Evolutionary conservation across 139 green algal genomes (phyloP).

Genomic region (Coelastrella sp.): DNA sequence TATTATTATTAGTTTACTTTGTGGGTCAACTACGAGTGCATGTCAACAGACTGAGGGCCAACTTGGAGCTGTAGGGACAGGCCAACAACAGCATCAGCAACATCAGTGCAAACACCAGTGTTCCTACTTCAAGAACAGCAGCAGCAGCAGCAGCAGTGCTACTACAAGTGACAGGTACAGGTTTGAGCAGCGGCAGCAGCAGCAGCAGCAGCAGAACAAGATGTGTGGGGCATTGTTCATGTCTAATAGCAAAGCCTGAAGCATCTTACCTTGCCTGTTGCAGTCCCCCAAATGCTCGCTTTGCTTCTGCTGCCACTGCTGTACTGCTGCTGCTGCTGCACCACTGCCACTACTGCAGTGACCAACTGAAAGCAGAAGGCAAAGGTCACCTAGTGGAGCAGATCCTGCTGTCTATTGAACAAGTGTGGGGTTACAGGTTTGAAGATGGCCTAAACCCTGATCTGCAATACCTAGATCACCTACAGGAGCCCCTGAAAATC

Average conservation of each 20-base stretch:
- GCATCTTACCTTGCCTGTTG: too few species aligned
- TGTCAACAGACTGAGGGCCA: not conserved
- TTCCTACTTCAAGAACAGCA: not conserved
- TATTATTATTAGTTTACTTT: too few species aligned
- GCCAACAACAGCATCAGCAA: not conserved
- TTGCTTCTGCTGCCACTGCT: not conserved
- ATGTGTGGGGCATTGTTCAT: too few species aligned
- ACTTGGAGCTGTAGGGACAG: not conserved
- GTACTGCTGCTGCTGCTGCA: not conserved
- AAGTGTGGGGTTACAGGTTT: conserved; percentile 57
- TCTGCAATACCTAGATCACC: conserved; percentile 61
- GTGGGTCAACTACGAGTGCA: too few species aligned
- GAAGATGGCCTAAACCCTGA: conserved; percentile 36
- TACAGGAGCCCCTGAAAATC: conserved; percentile 60
- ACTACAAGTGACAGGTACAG: not conserved
- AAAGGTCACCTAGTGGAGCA: conserved; percentile 25
- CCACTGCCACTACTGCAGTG: not conserved
- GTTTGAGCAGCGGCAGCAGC: not conserved
- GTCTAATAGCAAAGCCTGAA: too few species aligned
- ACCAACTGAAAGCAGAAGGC: conserved; percentile 17
- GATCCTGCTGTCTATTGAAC: conserved; percentile 61
- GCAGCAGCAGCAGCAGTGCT: not conserved
- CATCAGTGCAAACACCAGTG: not conserved
- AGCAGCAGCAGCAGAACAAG: not conserved
- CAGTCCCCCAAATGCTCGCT: too few species aligned